phyloP scores from a whole-genome alignment of 2,329 filamentous ascomycete genomes.

The Dothistroma pini region DNA sequence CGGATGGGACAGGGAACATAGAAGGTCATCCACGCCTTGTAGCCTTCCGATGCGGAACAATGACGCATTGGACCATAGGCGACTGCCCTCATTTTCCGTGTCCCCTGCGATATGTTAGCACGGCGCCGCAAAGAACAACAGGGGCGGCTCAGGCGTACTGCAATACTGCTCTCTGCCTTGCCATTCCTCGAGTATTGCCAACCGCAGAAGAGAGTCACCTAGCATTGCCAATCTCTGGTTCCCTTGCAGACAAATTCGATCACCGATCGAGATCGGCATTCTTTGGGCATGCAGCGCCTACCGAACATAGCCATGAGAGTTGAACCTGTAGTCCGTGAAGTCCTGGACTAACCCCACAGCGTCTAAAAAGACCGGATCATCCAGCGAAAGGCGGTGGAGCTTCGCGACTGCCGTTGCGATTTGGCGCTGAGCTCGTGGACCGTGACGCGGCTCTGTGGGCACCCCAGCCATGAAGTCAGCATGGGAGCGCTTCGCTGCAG shows the following conservation, averaged over 20 bases:
- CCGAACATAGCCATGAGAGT: background rate
- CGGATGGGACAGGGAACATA: background rate
- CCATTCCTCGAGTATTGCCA: background rate
- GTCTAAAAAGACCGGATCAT: background rate
- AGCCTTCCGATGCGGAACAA: background rate
- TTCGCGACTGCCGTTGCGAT: background rate
- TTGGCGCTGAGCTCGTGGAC: background rate
- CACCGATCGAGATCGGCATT: background rate
- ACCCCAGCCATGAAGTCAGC: background rate
- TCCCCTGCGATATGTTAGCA: background rate
- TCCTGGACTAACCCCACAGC: background rate
- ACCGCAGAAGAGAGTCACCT: background rate
- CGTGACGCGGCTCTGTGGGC: background rate
- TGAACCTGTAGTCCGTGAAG: background rate
- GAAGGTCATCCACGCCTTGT: background rate
- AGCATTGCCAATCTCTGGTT: background rate
- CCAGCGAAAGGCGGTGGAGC: background rate
- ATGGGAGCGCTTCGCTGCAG: background rate
- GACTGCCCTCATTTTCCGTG: background rate
- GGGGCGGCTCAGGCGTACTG: background rate
- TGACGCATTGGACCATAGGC: background rate
- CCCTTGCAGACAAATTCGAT: background rate
- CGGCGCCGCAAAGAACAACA: background rate
- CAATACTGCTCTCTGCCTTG: background rate
- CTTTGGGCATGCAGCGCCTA: background rate